Conservation (phyloP, 345 rosid species). For the Zanthoxylum bungeanum region DNA sequence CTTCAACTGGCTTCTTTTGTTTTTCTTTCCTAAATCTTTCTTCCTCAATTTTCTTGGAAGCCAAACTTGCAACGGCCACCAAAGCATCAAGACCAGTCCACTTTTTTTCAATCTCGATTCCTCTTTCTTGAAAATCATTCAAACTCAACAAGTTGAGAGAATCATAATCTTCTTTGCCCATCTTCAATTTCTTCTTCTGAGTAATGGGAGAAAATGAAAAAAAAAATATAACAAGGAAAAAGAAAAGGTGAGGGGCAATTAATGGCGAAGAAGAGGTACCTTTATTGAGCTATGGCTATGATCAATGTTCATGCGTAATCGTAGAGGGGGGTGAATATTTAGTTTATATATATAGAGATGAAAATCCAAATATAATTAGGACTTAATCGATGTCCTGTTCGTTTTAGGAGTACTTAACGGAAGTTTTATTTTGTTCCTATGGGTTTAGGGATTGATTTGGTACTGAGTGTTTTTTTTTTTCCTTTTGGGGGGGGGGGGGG, state of each 20-base stretch:
- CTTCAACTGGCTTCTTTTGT: background rate
- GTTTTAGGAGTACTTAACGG: background rate
- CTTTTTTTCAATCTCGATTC: background rate
- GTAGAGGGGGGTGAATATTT: background rate
- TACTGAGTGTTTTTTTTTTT: too few relatives aligned
- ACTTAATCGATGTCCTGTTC: background rate
- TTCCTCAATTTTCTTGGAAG: background rate
- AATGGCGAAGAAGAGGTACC: background rate
- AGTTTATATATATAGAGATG: background rate
- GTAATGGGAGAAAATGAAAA: background rate
- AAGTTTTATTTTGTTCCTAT: background rate
- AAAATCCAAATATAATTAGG: background rate
- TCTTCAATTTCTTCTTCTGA: background rate
- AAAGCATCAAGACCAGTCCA: background rate
- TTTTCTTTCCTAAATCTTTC: background rate
- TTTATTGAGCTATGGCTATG: background rate
- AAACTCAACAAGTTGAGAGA: background rate
- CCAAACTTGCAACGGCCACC: background rate
- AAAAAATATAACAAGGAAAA: background rate
- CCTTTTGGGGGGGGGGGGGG: too few relatives aligned
- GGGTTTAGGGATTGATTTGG: background rate
- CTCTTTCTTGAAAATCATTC: background rate
- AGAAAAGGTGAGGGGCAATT: background rate
- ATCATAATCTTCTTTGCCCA: background rate
- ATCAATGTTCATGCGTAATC: background rate